Percentiles rank a stretch among this genome's conserved stretches.
phyloP scores from a whole-genome alignment of 2,329 filamentous ascomycete species.

The Apiospora hydei region DNA sequence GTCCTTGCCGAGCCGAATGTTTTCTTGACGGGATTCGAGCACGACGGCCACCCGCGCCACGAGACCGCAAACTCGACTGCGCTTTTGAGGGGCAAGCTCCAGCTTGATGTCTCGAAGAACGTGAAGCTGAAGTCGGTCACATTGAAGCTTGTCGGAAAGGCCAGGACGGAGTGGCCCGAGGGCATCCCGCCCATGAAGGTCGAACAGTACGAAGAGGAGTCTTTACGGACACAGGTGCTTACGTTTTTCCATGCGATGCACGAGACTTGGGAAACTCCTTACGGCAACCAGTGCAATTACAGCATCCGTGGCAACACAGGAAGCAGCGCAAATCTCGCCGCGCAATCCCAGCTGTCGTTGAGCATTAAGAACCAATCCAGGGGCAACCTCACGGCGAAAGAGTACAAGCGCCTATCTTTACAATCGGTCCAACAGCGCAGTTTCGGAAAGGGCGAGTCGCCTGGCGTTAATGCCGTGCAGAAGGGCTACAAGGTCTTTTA shows the following conservation, averaged over 20 bases:
- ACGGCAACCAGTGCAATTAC: constrained; percentile 69
- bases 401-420: constrained; percentile 74
- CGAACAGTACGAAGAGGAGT: constrained; percentile 84
- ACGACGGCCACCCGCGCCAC: constrained; percentile 63
- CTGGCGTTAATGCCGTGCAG: constrained; percentile 64
- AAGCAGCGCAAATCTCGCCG: constrained; percentile 44
- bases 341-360: constrained; percentile 43
- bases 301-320: constrained; percentile 50
- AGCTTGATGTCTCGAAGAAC: constrained; percentile 83
- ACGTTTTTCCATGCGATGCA: constrained; percentile 89
- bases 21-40: constrained; percentile 81
- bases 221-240: constrained; percentile 84
- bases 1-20: constrained; percentile 80
- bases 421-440: constrained; percentile 84
- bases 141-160: constrained; percentile 83
- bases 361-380: constrained; percentile 41
- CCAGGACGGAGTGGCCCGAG: constrained; percentile 95
- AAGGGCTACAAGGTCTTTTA: constrained; percentile 89
- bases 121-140: constrained; percentile 93
- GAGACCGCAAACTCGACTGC: constrained; percentile 73
- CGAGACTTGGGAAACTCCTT: constrained; percentile 65
- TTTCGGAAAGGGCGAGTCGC: constrained; percentile 80
- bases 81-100: constrained; percentile 83
- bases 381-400: constrained; percentile 52
- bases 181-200: constrained; percentile 88